Base-by-base conservation (phyloP, 2,329 filamentous ascomycete genomes). In the Colletotrichum horii region DNA sequence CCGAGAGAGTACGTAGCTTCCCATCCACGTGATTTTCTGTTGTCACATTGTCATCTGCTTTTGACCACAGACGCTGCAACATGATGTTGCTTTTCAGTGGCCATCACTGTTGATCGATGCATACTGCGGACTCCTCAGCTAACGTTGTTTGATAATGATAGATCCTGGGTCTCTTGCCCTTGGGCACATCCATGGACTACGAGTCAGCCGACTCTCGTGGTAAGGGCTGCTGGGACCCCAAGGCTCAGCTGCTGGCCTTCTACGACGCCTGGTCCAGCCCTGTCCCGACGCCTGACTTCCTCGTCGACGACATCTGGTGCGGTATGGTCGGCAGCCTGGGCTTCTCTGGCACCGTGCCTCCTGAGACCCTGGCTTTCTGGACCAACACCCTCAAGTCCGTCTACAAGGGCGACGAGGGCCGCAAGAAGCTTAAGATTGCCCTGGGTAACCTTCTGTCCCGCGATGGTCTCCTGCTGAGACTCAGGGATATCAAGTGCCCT, bases 161-260 rank as follows among this genome's bases (percentile, higher is more conserved):
- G 87, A 88, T 90, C 48, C 79, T 85, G 19, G 89, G 89, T 19
- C 78, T 90, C 2, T 78, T 90, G 22, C 84, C 85, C 6, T 82
- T 90, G 8, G 89, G 88, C 34, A 89, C 87, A 6, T 89, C 88
- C 0, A 88, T 90, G 87, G 89, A 90, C 80, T 87, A 83, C 78
- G 89, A 91, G 83, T 89, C 88, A 9, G 78, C 83, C 4, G 83
- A 83, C 14, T 87, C 87, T 11, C 84, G 88, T 4, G 79, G 79
- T 28, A 85, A 86, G 58, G 88, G 88, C 16, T 88, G 87, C 81
- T 90, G 89, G 89, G 85, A 90, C 74, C 86, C 86, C 36, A 83
- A 83, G 58, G 80, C 84, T 0, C 82, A 85, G 66, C 83, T 88
- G 11, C 77, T 79, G 4, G 83, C 86, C 6, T 89, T 89, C 76